Evolutionary conservation across 2,329 filamentous ascomycete genomes (phyloP).

Genomic region (Cladosporium colombiae): DNA sequence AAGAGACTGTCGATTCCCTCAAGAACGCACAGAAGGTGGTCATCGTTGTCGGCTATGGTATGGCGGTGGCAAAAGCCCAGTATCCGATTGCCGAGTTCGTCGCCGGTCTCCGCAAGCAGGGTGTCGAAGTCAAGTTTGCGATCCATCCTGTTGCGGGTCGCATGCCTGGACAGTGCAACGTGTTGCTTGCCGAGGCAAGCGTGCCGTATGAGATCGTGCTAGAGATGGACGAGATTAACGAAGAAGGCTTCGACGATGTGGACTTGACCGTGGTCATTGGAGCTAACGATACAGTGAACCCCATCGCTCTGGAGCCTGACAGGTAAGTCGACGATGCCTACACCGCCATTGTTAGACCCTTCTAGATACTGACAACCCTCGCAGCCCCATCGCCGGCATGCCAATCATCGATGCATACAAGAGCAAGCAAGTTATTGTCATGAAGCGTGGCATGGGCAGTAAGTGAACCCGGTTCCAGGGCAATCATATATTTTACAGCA

Average conservation of each 20-base stretch:
- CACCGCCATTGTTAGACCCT: not conserved
- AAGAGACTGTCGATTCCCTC: conserved; percentile 77
- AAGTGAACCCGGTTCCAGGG: not conserved
- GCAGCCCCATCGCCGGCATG: conserved; percentile 83
- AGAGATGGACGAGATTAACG: conserved; percentile 96
- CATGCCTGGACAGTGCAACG: conserved; percentile 93
- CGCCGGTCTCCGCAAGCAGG: conserved; percentile 68
- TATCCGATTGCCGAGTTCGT: conserved; percentile 87
- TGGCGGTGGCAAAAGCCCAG: conserved; percentile 92
- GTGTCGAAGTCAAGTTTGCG: conserved; percentile 81
- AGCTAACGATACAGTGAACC: conserved; percentile 91
- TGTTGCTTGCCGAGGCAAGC: conserved; percentile 80
- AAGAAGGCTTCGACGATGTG: conserved; percentile 76
- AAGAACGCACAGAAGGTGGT: conserved; percentile 80
- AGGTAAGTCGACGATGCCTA: conserved; percentile 25
- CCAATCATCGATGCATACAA: conserved; percentile 91
- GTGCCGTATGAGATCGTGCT: conserved; percentile 91
- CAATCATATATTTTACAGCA: conserved; percentile 3
- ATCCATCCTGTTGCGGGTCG: conserved; percentile 88
- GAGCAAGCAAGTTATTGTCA: conserved; percentile 87
- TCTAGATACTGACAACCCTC: conserved; percentile 20
- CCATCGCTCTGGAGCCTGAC: conserved; percentile 80
- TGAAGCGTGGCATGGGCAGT: conserved; percentile 88
- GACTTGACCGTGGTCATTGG: conserved; percentile 87
- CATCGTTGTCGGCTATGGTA: conserved; percentile 88